A percentile compares a stretch with the other conserved stretches of the same genome.
phyloP scores from a whole-genome alignment of 2,329 filamentous ascomycete species.

The Cladophialophora exuberans region DNA sequence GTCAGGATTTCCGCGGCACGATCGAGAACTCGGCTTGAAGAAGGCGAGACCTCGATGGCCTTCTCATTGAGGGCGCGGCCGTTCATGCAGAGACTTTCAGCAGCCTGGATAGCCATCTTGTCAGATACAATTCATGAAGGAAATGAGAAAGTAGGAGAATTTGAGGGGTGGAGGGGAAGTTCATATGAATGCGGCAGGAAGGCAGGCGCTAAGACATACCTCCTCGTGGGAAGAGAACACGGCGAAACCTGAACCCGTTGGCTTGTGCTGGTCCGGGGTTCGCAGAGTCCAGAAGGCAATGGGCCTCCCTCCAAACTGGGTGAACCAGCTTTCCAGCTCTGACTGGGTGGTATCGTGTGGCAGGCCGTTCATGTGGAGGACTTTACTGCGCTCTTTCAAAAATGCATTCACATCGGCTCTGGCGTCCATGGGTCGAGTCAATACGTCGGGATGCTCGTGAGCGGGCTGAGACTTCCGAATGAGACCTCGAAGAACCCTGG shows the following conservation, averaged over 20 bases:
- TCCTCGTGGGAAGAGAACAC: conserved; percentile 99
- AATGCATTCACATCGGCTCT: conserved; percentile 95
- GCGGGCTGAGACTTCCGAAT: conserved; percentile 95
- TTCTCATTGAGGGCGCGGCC: conserved; percentile 97
- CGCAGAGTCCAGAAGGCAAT: conserved; percentile 99
- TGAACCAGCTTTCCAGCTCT: conserved; percentile 99
- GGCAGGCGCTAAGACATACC: conserved; percentile 56
- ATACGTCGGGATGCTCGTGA: conserved; percentile 90
- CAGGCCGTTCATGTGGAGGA: conserved; percentile 94
- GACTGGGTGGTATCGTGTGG: conserved; percentile 98
- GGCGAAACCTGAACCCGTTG: conserved; percentile 96
- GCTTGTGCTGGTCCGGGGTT: conserved; percentile 98
- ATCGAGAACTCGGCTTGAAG: conserved; percentile 94
- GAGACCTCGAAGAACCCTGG: conserved; percentile 86
- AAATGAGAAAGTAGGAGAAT: conserved; percentile 8
- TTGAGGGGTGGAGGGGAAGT: conserved; percentile 10
- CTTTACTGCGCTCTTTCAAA: conserved; percentile 93
- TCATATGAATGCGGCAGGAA: conserved; percentile 13
- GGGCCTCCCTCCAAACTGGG: conserved; percentile 93
- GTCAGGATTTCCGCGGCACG: conserved; percentile 94
- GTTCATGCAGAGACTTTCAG: conserved; percentile 98
- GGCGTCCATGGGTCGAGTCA: conserved; percentile 94
- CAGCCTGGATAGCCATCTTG: conserved; percentile 64
- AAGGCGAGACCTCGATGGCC: conserved; percentile 97
- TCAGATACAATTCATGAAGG: conserved; percentile 2